Base-by-base conservation (phyloP, 2,329 filamentous ascomycete genomes). In the Biscogniauxia marginata region DNA sequence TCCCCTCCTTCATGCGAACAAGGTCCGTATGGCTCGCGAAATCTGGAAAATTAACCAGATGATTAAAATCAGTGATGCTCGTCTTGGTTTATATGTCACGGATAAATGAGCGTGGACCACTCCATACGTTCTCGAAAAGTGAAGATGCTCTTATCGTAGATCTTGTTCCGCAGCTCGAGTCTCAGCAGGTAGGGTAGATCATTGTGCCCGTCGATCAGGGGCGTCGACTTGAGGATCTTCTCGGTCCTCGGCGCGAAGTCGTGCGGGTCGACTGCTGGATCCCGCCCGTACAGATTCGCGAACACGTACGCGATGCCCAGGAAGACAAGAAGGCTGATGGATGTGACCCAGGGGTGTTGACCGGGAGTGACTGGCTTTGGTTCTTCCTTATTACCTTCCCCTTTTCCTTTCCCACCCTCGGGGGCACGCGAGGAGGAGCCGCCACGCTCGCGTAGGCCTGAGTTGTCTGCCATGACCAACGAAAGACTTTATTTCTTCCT, bases 11-110 rank as follows among this genome's bases (percentile, higher is more conserved):
- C 45, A 89, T 74, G 3, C 87, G 80, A 0, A 85, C 85, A 6
- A 89, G 71, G 67, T 91, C 88, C 45, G 88, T 83, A 60, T 90
- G 84, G 3, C 75, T 74, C 0, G 66, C 63, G 50, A 89, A 43
- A 34, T 54, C 55, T 72, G 8, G 19, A 49, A 8, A 18, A 24
- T 49, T 49, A 25, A 4, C 21, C 3, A 9, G 23, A 9, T 49
- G n/a, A 18, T 18, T 25, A 7, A 4, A 34, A 34, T 34, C n/a
- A n/a, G n/a, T n/a, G n/a, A n/a, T n/a, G n/a, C n/a, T n/a, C n/a
- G n/a, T n/a, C 44, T 19, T 9, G 44, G 9, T 13, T 46, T 13
- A 46, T 46, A 9, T 46, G 44, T 7, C 9, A 7, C 9, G 8
- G 7, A 34, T 11, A 7, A 5, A 13, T 6, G 13, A 39, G 13